Percentiles rank a stretch among this genome's conserved stretches.
Evolutionary conservation across 768 basidiomycete genomes (phyloP).

Genomic region (Agaricus sinodeliciosus): DNA sequence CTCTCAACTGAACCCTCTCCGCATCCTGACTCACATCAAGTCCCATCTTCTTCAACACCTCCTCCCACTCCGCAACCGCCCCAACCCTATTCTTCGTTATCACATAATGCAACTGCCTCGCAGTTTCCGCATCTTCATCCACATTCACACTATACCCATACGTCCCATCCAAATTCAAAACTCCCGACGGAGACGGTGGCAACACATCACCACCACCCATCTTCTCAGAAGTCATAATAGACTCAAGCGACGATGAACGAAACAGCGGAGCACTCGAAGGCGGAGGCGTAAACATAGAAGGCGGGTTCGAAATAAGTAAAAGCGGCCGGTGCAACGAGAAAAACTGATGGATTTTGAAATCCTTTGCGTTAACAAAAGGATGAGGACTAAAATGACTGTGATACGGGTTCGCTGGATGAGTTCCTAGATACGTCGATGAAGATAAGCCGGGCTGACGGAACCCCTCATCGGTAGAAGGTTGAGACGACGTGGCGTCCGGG

Average conservation of each 20-base stretch:
- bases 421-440: conserved; percentile 9
- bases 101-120: conserved; percentile 71
- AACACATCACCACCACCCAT: conserved; percentile 7
- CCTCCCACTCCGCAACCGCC: conserved; percentile 61
- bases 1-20: conserved; percentile 43
- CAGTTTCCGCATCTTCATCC: conserved; percentile 76
- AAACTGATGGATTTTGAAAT: conserved; percentile 79
- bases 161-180: conserved; percentile 17
- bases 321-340: conserved; percentile 79
- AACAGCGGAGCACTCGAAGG: conserved; percentile 19
- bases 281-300: conserved; percentile 39
- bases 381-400: conserved; percentile 29
- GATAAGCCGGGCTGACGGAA: neutral
- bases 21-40: conserved; percentile 45
- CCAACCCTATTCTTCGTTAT: conserved; percentile 63
- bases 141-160: conserved; percentile 33
- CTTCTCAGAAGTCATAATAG: neutral
- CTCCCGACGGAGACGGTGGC: conserved; percentile 12
- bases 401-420: conserved; percentile 12
- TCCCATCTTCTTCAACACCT: conserved; percentile 57
- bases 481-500: conserved; percentile 5
- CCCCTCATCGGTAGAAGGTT: conserved; percentile 13
- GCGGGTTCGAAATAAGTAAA: conserved; percentile 58
- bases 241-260: conserved; percentile 6
- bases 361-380: conserved; percentile 54